phyloP scores from a whole-genome alignment of 768 basidiomycete species.

The Mycena galopus region DNA sequence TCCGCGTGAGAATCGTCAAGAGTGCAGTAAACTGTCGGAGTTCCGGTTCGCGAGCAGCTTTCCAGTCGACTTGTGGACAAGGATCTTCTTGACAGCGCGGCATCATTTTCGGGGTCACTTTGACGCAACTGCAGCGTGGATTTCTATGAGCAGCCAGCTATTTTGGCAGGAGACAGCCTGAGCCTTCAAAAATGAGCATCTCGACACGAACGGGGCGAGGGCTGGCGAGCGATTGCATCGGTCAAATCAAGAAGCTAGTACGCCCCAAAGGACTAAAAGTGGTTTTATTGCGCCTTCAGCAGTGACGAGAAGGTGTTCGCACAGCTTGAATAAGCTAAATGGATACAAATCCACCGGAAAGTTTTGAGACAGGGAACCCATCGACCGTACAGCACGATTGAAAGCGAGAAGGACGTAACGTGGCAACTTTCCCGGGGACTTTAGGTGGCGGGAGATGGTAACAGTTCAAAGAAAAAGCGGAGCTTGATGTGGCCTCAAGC shows the following conservation, averaged over 20 bases:
- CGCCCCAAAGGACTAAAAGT: not conserved
- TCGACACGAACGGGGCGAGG: not conserved
- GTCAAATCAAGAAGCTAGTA: not conserved
- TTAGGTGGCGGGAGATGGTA: not conserved
- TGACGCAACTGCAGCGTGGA: not conserved
- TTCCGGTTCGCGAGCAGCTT: not conserved
- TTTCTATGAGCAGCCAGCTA: conserved; percentile 9
- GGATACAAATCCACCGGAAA: not conserved
- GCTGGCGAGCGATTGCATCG: not conserved
- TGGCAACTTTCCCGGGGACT: not conserved
- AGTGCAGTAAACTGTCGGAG: not conserved
- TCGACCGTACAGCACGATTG: not conserved
- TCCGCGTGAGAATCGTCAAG: not conserved
- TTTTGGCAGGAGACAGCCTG: conserved; percentile 6
- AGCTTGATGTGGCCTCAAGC: too few relatives aligned
- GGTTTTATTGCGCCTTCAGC: not conserved
- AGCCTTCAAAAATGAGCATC: not conserved
- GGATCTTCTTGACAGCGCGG: not conserved
- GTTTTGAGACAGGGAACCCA: not conserved
- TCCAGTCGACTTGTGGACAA: not conserved
- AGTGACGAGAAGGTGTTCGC: not conserved
- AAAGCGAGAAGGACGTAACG: not conserved
- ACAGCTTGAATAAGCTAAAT: not conserved
- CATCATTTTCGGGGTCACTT: conserved; percentile 11
- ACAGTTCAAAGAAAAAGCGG: too few relatives aligned